Conservation (phyloP, 1,139 yeast species). For the Trichomonascaceae sp. region DNA sequence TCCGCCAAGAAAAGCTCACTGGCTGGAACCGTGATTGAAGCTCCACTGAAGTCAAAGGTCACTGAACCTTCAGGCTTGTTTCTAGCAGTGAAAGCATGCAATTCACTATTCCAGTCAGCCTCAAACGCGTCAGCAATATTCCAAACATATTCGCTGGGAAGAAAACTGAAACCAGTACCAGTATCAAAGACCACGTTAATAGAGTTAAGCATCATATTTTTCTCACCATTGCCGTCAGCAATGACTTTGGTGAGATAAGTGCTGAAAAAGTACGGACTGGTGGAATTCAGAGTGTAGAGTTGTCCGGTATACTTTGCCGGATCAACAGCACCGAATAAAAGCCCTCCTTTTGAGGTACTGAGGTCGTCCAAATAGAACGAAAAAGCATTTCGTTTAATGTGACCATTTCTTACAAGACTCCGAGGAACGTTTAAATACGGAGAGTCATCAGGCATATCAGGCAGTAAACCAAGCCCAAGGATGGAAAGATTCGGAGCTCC, state of each 20-base stretch:
- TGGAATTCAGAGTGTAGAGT: constrained; percentile 30
- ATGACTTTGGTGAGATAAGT: constrained; percentile 9
- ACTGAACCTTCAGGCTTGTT: constrained; percentile 16
- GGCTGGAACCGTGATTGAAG: constrained; percentile 24
- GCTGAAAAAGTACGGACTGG: constrained; percentile 7
- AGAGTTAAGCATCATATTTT: not conserved
- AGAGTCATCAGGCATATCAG: not conserved
- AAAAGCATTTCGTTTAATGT: constrained; percentile 42
- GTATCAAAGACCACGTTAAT: constrained; percentile 45
- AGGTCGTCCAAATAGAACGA: constrained; percentile 45
- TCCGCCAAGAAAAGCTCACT: constrained; percentile 22
- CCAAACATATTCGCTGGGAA: constrained; percentile 29
- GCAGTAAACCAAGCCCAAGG: constrained; percentile 12
- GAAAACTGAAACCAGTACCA: constrained; percentile 30
- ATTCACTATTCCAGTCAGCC: constrained; percentile 11
- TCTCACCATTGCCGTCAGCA: constrained; percentile 23
- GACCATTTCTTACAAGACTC: constrained; percentile 42
- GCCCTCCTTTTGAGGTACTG: constrained; percentile 39
- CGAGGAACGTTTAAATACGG: constrained; percentile 40
- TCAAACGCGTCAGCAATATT: constrained; percentile 18
- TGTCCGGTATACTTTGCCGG: constrained; percentile 44
- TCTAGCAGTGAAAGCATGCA: constrained; percentile 11
- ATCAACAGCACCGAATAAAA: constrained; percentile 58
- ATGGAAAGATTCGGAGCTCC: not conserved
- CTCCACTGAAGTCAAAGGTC: constrained; percentile 29